Percentiles rank a stretch among this genome's conserved stretches.
These are phyloP conservation scores for Metschnikowia matae DNA, from an alignment of 805 yeast species.

Conservation along the genomic window DNA sequence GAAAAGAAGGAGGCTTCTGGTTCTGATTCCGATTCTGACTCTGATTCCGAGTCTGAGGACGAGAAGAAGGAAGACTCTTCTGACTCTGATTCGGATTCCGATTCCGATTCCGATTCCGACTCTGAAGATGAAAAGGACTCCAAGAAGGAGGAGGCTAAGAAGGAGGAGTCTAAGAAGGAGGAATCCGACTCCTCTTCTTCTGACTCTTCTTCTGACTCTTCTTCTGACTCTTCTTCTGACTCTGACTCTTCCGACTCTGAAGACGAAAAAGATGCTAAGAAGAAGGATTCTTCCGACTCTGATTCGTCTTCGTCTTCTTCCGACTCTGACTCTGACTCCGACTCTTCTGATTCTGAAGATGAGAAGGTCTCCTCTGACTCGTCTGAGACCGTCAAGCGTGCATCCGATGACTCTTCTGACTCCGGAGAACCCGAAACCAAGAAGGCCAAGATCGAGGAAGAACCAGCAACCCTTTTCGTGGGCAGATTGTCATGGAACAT, in stretches of 20 bases:
- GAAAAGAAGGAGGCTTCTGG: conserved; percentile 11
- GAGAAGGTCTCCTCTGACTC: conserved; percentile 19
- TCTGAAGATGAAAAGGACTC: conserved; percentile 10
- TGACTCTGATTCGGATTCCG: conserved; percentile 1
- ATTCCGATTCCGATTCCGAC: conserved; percentile 9
- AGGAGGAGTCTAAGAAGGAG: not conserved
- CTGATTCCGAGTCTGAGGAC: not conserved
- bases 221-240: conserved; percentile 15
- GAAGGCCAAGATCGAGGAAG: conserved; percentile 53
- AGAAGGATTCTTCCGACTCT: conserved; percentile 19
- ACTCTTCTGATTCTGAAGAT: not conserved
- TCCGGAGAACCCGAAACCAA: conserved; percentile 39
- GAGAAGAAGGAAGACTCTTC: not conserved
- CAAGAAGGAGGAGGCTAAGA: not conserved
- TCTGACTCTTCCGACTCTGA: conserved; percentile 15
- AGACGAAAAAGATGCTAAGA: not conserved
- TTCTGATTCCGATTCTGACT: not conserved
- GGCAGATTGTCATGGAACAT: conserved; percentile 97
- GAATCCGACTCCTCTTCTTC: conserved; percentile 6
- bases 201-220: conserved; percentile 17
- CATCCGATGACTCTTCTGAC: conserved; percentile 18
- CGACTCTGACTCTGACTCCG: not conserved
- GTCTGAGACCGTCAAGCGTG: conserved; percentile 27
- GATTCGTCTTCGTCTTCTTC: not conserved
- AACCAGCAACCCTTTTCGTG: conserved; percentile 87